These are phyloP conservation scores for Aspergillus alliaceus DNA, from an alignment of 2,329 filamentous ascomycete species.

Conservation along the genomic window DNA sequence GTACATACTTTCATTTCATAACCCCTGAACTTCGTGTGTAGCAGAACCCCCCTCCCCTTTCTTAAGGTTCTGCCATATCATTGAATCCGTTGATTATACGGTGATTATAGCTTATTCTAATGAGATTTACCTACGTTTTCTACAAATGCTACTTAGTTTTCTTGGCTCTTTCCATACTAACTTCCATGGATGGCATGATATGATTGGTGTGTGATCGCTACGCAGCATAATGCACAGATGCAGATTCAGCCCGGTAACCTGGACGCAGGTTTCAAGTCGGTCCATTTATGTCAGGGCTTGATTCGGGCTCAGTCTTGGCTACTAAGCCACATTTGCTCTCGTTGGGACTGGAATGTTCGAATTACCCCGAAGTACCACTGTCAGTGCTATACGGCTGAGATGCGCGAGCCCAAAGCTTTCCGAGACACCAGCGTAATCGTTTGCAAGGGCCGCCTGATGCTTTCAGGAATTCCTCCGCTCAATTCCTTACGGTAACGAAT, in stretches of 20 bases:
- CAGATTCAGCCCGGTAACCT: conserved; percentile 14
- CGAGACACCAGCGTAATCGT: conserved; percentile 20
- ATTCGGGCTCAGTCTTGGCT: conserved; percentile 9
- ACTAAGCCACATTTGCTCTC: conserved; percentile 10
- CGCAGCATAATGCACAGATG: conserved; percentile 8
- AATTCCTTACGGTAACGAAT: background rate
- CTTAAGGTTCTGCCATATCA: conserved; percentile 10
- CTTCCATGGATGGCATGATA: background rate
- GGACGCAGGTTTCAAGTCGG: conserved; percentile 12
- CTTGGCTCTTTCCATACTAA: background rate
- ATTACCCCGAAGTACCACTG: conserved; percentile 2
- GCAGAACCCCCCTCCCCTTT: conserved; percentile 13
- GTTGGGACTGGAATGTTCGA: conserved; percentile 7
- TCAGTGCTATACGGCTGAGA: conserved; percentile 5
- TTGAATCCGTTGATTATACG: conserved; percentile 1
- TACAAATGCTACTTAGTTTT: background rate
- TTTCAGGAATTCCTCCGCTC: background rate
- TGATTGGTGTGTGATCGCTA: conserved; percentile 1
- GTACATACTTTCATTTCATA: conserved; percentile 12
- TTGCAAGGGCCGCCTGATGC: conserved; percentile 13
- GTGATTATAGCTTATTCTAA: background rate
- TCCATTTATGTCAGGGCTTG: conserved; percentile 10
- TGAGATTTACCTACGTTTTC: background rate
- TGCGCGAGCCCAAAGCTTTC: conserved; percentile 8
- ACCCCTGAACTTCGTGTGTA: conserved; percentile 25